Percentiles rank a stretch among this genome's conserved stretches.
phyloP scores from a whole-genome alignment of 1,284 basidiomycete species.

The Phlebopus sp. region DNA sequence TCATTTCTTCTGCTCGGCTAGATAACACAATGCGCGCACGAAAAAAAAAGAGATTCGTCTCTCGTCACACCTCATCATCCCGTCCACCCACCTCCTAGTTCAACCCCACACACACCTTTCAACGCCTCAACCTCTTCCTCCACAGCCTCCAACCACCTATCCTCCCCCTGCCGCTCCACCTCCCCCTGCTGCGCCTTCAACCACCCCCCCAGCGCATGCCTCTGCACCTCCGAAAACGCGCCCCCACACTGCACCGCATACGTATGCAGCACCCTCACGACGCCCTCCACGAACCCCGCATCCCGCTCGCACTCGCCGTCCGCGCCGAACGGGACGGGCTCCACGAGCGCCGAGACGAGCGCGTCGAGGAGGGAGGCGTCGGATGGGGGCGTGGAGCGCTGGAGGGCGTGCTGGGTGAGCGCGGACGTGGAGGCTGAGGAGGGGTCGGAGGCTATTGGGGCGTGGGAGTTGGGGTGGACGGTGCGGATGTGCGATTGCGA shows the following conservation, averaged over 20 bases:
- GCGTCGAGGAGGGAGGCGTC: conserved; percentile 36
- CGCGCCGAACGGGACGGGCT: conserved; percentile 59
- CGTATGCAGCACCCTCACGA: conserved; percentile 50
- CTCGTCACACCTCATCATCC: too few species aligned
- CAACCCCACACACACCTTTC: too few species aligned
- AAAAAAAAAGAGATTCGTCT: too few species aligned
- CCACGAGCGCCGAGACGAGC: conserved; percentile 44
- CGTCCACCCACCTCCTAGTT: too few species aligned
- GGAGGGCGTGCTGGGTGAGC: conserved; percentile 48
- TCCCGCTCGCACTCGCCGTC: conserved; percentile 74
- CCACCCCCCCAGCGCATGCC: conserved; percentile 27
- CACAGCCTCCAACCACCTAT: too few species aligned
- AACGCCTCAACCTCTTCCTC: too few species aligned
- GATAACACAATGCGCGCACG: too few species aligned
- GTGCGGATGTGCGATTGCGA: too few species aligned
- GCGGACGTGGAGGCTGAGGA: conserved; percentile 48
- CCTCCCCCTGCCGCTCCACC: too few species aligned
- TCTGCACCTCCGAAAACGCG: conserved; percentile 43
- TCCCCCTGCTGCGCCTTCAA: too few species aligned
- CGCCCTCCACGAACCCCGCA: conserved; percentile 80
- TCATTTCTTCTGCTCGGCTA: too few species aligned
- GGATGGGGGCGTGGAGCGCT: conserved; percentile 27
- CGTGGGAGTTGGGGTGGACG: conserved; percentile 67
- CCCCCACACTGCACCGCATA: conserved; percentile 48
- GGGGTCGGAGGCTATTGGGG: conserved; percentile 53